Percentiles rank a stretch among this genome's conserved stretches.
Evolutionary conservation across 208 protist species (phyloP).

Genomic region (Trypanosoma caninum): DNA sequence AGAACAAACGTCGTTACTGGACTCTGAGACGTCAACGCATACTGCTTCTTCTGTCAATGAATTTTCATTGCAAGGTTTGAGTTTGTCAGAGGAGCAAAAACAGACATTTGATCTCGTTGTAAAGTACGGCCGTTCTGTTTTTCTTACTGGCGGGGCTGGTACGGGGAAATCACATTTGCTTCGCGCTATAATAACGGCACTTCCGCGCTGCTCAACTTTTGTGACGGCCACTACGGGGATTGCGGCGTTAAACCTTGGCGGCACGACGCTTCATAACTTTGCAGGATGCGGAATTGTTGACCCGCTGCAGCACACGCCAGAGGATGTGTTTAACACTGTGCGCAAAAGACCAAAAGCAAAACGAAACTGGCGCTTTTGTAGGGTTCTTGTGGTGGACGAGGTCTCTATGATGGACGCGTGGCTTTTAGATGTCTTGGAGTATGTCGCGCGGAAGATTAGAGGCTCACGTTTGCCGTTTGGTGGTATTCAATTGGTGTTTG

Average conservation of each 20-base stretch:
- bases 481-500: conserved; percentile 90
- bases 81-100: conserved; percentile 65
- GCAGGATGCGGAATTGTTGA: conserved; percentile 68
- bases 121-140: conserved; percentile 47
- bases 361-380: conserved; percentile 53
- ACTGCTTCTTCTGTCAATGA: not conserved
- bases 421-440: conserved; percentile 82
- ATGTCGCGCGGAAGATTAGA: conserved; percentile 63
- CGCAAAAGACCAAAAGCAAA: conserved; percentile 19
- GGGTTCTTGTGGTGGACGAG: conserved; percentile 88
- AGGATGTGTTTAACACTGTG: conserved; percentile 35
- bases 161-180: conserved; percentile 89
- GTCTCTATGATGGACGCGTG: conserved; percentile 86
- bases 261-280: conserved; percentile 86
- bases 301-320: not conserved
- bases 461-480: conserved; percentile 72
- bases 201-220: conserved; percentile 50
- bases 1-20: not conserved
- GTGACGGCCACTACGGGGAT: conserved; percentile 87
- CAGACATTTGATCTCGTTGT: conserved; percentile 47
- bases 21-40: not conserved
- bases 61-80: not conserved
- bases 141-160: conserved; percentile 86
- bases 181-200: conserved; percentile 54
- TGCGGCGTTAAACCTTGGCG: conserved; percentile 82